A percentile compares a stretch with the other conserved stretches of the same genome.
These are phyloP conservation scores for Chlamydomonas schloesseri DNA, from an alignment of 139 green algal species.

Conservation along the genomic window DNA sequence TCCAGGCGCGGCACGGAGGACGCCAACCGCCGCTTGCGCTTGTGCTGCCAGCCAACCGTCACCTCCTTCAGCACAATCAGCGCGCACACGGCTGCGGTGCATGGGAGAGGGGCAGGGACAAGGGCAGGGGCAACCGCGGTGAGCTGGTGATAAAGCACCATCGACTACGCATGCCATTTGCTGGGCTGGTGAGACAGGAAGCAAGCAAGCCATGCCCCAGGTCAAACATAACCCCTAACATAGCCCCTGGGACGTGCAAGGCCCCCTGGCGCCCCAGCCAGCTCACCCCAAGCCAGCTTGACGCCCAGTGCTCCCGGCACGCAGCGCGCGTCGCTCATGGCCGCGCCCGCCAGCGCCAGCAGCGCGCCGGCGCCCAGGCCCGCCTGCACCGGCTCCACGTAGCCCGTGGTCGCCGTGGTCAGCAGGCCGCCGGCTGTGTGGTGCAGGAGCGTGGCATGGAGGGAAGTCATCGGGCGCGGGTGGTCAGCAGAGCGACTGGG, in stretches of 20 bases:
- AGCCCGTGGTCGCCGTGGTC: conserved; percentile 22
- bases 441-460: too few species aligned
- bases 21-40: not conserved
- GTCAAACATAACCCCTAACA: too few species aligned
- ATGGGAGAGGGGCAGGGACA: not conserved
- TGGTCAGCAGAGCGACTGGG: too few species aligned
- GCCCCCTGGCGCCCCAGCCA: too few species aligned
- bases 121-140: not conserved
- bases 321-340: conserved; percentile 59
- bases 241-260: too few species aligned
- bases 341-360: conserved; percentile 45
- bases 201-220: too few species aligned
- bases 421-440: conserved; percentile 58
- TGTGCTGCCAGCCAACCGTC: conserved; percentile 27
- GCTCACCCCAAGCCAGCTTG: conserved; percentile 64
- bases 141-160: too few species aligned
- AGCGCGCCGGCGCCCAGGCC: conserved; percentile 37
- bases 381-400: conserved; percentile 27
- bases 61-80: conserved; percentile 35
- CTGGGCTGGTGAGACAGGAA: too few species aligned
- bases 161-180: too few species aligned
- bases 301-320: conserved; percentile 51
- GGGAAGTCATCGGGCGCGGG: too few species aligned
- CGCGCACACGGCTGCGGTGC: conserved; percentile 35
- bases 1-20: not conserved